Conservation (phyloP, 2,329 filamentous ascomycete species). For the Colletotrichum lentis region DNA sequence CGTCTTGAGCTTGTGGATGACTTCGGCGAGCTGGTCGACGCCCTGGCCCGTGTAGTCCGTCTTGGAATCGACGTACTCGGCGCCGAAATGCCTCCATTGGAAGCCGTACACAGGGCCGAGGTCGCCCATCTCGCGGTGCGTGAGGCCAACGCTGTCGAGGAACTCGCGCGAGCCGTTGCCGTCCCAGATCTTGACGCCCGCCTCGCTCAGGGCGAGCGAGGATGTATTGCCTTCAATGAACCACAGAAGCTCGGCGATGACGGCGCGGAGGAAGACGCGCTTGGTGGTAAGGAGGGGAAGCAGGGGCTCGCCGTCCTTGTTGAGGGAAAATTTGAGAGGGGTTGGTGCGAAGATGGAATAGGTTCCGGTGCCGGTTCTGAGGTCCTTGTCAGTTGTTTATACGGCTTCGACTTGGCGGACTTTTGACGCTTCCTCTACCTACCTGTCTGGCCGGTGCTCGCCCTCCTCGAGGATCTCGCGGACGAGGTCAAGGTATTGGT, state of each 20-base stretch:
- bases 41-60: slow-evolving; percentile 88
- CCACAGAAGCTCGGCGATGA: slow-evolving; percentile 94
- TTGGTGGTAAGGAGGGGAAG: slow-evolving; percentile 97
- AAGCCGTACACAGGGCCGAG: slow-evolving; percentile 97
- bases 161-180: slow-evolving; percentile 92
- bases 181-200: slow-evolving; percentile 97
- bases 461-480: slow-evolving; percentile 82
- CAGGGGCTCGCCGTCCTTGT: slow-evolving; percentile 67
- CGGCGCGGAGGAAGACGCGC: slow-evolving; percentile 89
- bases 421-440: slow-evolving; percentile 37
- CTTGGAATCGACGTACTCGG: slow-evolving; percentile 80
- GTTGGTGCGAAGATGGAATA: slow-evolving; percentile 86
- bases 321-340: slow-evolving; percentile 86
- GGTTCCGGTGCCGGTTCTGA: slow-evolving; percentile 90
- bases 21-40: slow-evolving; percentile 89
- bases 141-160: slow-evolving; percentile 84
- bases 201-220: slow-evolving; percentile 75
- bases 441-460: slow-evolving; percentile 90
- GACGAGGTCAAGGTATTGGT: slow-evolving; percentile 92
- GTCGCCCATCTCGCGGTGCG: slow-evolving; percentile 84
- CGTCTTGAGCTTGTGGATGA: slow-evolving; percentile 84
- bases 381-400: slow-evolving; percentile 11
- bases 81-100: slow-evolving; percentile 98
- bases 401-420: slow-evolving; percentile 13
- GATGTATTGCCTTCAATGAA: slow-evolving; percentile 89